These are phyloP conservation scores for Knufia petricola DNA, from an alignment of 2,329 filamentous ascomycete species.

Conservation along the genomic window DNA sequence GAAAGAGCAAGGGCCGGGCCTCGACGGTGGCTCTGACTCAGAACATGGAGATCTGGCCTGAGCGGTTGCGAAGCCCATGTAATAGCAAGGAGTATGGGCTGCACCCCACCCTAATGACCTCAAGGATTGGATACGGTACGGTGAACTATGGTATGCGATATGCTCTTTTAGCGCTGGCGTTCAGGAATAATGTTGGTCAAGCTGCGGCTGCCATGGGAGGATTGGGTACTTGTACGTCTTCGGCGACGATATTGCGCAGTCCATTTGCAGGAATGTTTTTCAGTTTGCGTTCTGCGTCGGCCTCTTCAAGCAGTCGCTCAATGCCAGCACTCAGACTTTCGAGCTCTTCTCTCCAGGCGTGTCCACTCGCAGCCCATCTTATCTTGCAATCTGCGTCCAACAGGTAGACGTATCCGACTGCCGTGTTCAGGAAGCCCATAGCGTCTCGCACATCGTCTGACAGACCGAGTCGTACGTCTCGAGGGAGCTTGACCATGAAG, in stretches of 20 bases:
- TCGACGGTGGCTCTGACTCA: background rate
- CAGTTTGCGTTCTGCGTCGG: background rate
- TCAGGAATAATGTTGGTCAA: background rate
- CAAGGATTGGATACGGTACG: background rate
- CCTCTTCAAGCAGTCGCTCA: slow-evolving; percentile 33
- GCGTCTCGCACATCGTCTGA: slow-evolving; percentile 48
- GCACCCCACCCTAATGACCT: background rate
- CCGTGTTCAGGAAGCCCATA: slow-evolving; percentile 68
- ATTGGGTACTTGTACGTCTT: background rate
- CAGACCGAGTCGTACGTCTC: slow-evolving; percentile 38
- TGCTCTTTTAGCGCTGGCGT: slow-evolving; percentile 6
- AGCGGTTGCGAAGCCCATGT: background rate
- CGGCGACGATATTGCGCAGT: background rate
- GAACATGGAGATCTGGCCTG: background rate
- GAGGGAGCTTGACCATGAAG: slow-evolving; percentile 43
- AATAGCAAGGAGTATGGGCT: background rate
- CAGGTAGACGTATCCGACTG: slow-evolving; percentile 89
- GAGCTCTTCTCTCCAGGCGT: slow-evolving; percentile 33
- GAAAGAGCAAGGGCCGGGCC: no score
- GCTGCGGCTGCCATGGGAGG: slow-evolving; percentile 3
- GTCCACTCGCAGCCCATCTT: slow-evolving; percentile 76
- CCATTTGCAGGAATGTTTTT: background rate
- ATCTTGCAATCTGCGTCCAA: slow-evolving; percentile 81
- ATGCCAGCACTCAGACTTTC: slow-evolving; percentile 35
- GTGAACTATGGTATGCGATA: background rate